Percentiles rank a stretch among this genome's conserved stretches.
These are phyloP conservation scores for Hansfordia pulvinata DNA, from an alignment of 2,329 filamentous ascomycete genomes.

Conservation along the genomic window DNA sequence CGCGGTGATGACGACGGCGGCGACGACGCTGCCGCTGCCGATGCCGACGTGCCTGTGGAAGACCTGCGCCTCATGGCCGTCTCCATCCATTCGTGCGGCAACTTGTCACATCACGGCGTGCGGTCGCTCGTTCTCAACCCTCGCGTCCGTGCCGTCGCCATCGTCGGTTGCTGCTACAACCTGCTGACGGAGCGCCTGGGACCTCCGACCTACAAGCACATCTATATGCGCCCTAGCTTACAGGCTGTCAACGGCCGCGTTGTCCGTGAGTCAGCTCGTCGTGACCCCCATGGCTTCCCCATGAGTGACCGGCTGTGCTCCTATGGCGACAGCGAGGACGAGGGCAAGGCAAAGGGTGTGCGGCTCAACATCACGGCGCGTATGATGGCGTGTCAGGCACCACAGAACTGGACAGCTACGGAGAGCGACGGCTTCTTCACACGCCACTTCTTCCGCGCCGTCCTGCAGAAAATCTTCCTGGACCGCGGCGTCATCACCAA, in stretches of 20 bases:
- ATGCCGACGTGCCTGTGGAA: slow-evolving; percentile 16
- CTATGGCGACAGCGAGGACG: slow-evolving; percentile 35
- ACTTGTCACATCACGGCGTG: slow-evolving; percentile 90
- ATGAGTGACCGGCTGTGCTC: slow-evolving; percentile 63
- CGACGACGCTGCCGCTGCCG: slow-evolving; percentile 2
- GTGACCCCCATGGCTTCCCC: slow-evolving; percentile 84
- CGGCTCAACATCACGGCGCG: slow-evolving; percentile 89
- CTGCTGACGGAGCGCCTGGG: slow-evolving; percentile 82
- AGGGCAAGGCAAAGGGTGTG: no score
- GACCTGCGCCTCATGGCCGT: slow-evolving; percentile 62
- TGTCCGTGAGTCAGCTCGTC: slow-evolving; percentile 51
- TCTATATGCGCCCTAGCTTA: slow-evolving; percentile 57
- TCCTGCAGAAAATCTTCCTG: slow-evolving; percentile 84
- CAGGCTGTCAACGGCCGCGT: slow-evolving; percentile 57
- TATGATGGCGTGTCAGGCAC: slow-evolving; percentile 97
- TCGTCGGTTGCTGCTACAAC: slow-evolving; percentile 98
- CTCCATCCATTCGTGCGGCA: slow-evolving; percentile 93
- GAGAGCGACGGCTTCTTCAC: slow-evolving; percentile 86
- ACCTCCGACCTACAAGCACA: slow-evolving; percentile 74
- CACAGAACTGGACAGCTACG: slow-evolving; percentile 72
- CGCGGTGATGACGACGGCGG: neutral
- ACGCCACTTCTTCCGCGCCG: slow-evolving; percentile 80
- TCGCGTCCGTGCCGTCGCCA: slow-evolving; percentile 75
- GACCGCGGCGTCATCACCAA: slow-evolving; percentile 66
- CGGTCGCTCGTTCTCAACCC: slow-evolving; percentile 76